A percentile compares a stretch with the other conserved stretches of the same genome.
Evolutionary conservation across 2,329 filamentous ascomycete genomes (phyloP).

Genomic region (Gnomoniopsis sp.): DNA sequence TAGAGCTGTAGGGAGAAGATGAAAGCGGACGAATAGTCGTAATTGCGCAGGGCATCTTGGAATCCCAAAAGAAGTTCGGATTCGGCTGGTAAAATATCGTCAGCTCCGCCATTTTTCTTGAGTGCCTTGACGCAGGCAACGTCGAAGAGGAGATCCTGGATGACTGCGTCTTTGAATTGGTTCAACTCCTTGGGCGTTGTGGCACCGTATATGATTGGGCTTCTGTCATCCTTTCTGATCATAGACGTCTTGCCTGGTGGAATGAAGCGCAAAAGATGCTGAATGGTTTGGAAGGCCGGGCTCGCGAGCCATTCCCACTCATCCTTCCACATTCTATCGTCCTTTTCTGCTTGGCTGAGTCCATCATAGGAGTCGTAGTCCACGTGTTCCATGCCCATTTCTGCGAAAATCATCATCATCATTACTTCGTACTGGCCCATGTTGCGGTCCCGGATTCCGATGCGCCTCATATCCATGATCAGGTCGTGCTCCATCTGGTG

Average conservation of each 20-base stretch:
- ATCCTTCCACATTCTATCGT: constrained; percentile 24
- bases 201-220: constrained; percentile 21
- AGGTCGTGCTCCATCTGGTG: too few relatives aligned
- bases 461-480: too few relatives aligned
- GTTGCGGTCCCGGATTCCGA: too few relatives aligned
- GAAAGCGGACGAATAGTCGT: constrained; percentile 22
- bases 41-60: constrained; percentile 20
- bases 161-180: too few relatives aligned
- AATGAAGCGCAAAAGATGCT: constrained; percentile 16
- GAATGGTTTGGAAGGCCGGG: constrained; percentile 20
- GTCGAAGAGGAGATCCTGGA: too few relatives aligned
- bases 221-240: constrained; percentile 10
- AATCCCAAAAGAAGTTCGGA: constrained; percentile 27
- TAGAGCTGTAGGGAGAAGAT: constrained; percentile 29
- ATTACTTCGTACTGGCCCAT: too few relatives aligned
- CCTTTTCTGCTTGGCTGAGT: constrained; percentile 19
- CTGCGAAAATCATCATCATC: too few relatives aligned
- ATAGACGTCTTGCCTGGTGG: constrained; percentile 26
- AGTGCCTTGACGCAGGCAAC: constrained; percentile 25
- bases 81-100: constrained; percentile 21
- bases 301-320: constrained; percentile 29
- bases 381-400: too few relatives aligned
- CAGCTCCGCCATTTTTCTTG: constrained; percentile 22
- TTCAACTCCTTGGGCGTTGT: constrained; percentile 18
- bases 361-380: constrained; percentile 24